phyloP scores from a whole-genome alignment of 2,329 filamentous ascomycete genomes.

The Nemania sp. region DNA sequence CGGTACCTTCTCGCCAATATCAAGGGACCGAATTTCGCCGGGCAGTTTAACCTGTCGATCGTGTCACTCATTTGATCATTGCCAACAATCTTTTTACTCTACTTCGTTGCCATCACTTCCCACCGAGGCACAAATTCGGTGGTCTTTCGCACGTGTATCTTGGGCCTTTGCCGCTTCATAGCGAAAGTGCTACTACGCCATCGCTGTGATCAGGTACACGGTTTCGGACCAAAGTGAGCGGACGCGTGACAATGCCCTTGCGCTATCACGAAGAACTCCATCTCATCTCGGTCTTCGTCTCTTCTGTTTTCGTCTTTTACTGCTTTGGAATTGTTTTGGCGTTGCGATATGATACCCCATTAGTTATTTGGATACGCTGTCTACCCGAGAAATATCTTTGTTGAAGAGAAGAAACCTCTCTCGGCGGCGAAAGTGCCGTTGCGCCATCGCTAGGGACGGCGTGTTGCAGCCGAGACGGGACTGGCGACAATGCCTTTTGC shows the following conservation, averaged over 20 bases:
- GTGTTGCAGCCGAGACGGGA: constrained; percentile 49
- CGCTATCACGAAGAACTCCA: constrained; percentile 42
- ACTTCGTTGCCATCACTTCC: neutral
- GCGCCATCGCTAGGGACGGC: constrained; percentile 53
- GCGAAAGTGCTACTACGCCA: constrained; percentile 46
- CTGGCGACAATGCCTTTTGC: constrained; percentile 56
- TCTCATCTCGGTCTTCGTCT: constrained; percentile 24
- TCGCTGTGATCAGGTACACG: constrained; percentile 39
- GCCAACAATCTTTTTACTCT: constrained; percentile 23
- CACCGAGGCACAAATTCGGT: constrained; percentile 27
- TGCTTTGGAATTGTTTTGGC: constrained; percentile 31
- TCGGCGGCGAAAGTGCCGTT: constrained; percentile 50
- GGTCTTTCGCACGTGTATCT: constrained; percentile 38
- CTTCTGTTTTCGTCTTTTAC: constrained; percentile 16
- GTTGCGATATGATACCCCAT: constrained; percentile 57
- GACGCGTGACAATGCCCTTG: constrained; percentile 45
- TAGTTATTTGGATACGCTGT: constrained; percentile 56
- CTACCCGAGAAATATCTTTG: constrained; percentile 42
- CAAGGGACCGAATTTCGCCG: neutral
- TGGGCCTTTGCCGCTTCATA: constrained; percentile 31
- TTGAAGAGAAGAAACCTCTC: constrained; percentile 23
- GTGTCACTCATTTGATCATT: constrained; percentile 21
- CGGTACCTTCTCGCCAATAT: constrained; percentile 7
- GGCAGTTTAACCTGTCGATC: constrained; percentile 46
- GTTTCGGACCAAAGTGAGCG: constrained; percentile 23